phyloP scores from a whole-genome alignment of 108 stramenopile species.

The Nannochloropsis salina region DNA sequence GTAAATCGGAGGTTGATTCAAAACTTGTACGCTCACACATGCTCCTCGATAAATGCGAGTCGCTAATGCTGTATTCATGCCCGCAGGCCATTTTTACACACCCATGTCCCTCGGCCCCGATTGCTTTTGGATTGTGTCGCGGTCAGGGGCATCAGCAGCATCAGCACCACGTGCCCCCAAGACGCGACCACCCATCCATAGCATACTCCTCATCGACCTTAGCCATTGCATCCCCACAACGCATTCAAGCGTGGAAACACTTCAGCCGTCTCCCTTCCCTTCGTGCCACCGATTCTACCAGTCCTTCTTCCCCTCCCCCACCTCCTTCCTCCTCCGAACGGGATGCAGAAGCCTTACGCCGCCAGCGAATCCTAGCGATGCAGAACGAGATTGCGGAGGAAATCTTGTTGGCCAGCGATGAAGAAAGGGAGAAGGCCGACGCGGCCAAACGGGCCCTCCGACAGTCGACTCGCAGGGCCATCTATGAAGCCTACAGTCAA shows the following conservation, averaged over 20 bases:
- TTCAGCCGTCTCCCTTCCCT: slow-evolving; percentile 4
- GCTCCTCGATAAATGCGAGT: too few relatives aligned
- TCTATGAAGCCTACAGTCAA: background rate
- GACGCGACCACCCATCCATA: background rate
- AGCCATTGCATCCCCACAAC: background rate
- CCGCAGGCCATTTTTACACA: background rate
- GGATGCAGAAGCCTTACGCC: background rate
- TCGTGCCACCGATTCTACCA: background rate
- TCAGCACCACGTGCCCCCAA: background rate
- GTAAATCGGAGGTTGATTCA: too few relatives aligned
- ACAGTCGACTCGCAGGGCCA: background rate
- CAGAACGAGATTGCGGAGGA: background rate
- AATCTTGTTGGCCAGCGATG: background rate
- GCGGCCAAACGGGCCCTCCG: background rate
- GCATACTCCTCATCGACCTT: background rate
- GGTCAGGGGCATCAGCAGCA: background rate
- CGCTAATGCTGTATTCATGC: too few relatives aligned
- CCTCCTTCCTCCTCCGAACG: background rate
- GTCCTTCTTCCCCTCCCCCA: background rate
- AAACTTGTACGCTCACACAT: too few relatives aligned
- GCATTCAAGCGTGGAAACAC: background rate
- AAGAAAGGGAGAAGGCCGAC: background rate
- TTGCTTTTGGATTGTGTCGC: background rate
- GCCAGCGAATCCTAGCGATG: background rate
- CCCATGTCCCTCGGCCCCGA: background rate